Conservation (phyloP, 805 yeast genomes). For the Lipomyces sp. region DNA sequence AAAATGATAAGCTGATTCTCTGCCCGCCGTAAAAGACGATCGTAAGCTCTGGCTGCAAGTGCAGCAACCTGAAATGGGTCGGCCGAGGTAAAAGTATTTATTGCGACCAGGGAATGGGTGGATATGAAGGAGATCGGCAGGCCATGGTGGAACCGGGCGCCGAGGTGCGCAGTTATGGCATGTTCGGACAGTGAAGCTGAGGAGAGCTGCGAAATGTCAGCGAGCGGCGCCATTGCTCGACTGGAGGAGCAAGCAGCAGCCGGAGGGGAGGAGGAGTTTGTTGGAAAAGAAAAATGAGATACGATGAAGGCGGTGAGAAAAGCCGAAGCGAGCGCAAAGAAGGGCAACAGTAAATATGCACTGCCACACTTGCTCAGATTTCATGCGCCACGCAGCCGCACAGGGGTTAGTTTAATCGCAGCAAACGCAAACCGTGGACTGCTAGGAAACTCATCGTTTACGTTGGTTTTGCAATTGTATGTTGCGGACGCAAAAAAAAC, state of each 20-base stretch:
- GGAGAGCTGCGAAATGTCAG: slow-evolving; percentile 48
- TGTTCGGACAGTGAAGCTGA: slow-evolving; percentile 47
- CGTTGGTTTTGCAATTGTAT: no score
- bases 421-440: no score
- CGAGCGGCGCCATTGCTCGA: slow-evolving; percentile 35
- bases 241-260: background rate
- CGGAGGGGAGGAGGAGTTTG: background rate
- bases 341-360: no score
- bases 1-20: slow-evolving; percentile 49
- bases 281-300: no score
- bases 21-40: slow-evolving; percentile 46
- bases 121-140: slow-evolving; percentile 49
- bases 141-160: slow-evolving; percentile 51
- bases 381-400: no score
- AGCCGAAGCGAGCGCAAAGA: background rate
- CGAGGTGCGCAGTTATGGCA: slow-evolving; percentile 51
- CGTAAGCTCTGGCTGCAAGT: slow-evolving; percentile 48
- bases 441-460: no score
- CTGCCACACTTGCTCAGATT: no score
- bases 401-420: no score
- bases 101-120: slow-evolving; percentile 47
- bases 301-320: slow-evolving; percentile 1
- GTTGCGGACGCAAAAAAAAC: no score
- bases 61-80: slow-evolving; percentile 47
- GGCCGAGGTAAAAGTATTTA: slow-evolving; percentile 48